Base-by-base conservation (phyloP, 345 rosid species). In the Laguncularia racemosa region DNA sequence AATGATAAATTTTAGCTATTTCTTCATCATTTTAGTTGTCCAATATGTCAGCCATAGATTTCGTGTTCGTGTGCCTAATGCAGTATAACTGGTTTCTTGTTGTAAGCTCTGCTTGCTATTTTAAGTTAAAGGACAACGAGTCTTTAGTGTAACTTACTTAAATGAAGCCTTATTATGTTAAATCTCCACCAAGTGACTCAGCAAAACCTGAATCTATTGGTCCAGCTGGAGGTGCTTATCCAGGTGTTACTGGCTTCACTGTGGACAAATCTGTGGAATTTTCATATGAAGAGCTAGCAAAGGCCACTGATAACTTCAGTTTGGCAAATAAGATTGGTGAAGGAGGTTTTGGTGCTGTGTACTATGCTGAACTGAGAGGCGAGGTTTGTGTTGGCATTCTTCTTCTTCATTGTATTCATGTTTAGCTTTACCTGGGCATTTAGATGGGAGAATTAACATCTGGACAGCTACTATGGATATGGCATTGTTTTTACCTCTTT, bases 291-390 rank as follows among this genome's bases (percentile, higher is more conserved):
- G 99, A 93, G 72, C 96, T 93, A 19, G 86, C 99, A 26, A 72
- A 61, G 68, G 99, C 93, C 21, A 89, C 96, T 16, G 84, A 85
- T 62, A 76, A 79, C 77, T 93, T 93, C 73, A 93, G 79, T 70
- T 26, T 85, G 74, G 82, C 97, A 48, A 85, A 80, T 69, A 89
- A 86, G 81, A 93, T 93, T 17, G 97, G 99, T 13, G 51, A 82
- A 74, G 97, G 99, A 63, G 97, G 99, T 64, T 93, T 89, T 54
- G 99, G 99, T 20, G 76, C 83, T 62, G 91, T 89, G 60, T 93
- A 82, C 78, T 85, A 83, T 67, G 99, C 99, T 47, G 89, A 80
- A 66, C 77, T 93, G 13, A 79, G 97, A 81, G 99, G 96, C 70
- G 95, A 93, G 89, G 98, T 89, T 57, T 40, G 88, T 61, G 64